phyloP scores from a whole-genome alignment of 1,284 basidiomycete genomes.

The Sporisorium scitamineum region DNA sequence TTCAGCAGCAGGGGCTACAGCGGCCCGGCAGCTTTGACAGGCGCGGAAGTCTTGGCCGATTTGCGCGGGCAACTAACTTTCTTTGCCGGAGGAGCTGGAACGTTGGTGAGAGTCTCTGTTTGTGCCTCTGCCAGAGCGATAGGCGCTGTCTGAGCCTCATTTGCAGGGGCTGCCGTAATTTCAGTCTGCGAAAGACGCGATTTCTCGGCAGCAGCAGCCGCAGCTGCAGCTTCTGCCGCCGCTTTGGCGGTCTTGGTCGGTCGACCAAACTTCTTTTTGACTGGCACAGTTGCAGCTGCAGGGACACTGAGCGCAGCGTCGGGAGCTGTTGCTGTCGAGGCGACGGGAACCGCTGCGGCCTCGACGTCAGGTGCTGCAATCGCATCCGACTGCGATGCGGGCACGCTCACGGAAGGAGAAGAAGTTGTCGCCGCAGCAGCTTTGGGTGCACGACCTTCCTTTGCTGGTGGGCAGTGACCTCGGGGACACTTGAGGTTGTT shows the following conservation, averaged over 20 bases:
- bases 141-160: not conserved
- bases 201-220: constrained; percentile 1
- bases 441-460: not conserved
- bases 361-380: not conserved
- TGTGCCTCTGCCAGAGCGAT: not conserved
- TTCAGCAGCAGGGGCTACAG: constrained; percentile 4
- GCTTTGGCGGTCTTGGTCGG: constrained; percentile 6
- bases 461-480: not conserved
- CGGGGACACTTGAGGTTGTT: not conserved
- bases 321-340: not conserved
- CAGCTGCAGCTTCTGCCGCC: not conserved
- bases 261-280: constrained; percentile 11
- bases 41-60: constrained; percentile 10
- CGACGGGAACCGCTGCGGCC: not conserved
- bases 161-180: not conserved
- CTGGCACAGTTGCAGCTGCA: not conserved
- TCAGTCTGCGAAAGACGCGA: not conserved
- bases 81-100: not conserved
- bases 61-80: constrained; percentile 14
- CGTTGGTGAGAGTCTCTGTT: not conserved
- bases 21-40: not conserved
- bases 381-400: not conserved
- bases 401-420: not conserved
- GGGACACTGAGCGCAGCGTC: not conserved
- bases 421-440: not conserved